These are phyloP conservation scores for Aspergillus brasiliensis DNA, from an alignment of 2,329 filamentous ascomycete genomes.

Conservation along the genomic window DNA sequence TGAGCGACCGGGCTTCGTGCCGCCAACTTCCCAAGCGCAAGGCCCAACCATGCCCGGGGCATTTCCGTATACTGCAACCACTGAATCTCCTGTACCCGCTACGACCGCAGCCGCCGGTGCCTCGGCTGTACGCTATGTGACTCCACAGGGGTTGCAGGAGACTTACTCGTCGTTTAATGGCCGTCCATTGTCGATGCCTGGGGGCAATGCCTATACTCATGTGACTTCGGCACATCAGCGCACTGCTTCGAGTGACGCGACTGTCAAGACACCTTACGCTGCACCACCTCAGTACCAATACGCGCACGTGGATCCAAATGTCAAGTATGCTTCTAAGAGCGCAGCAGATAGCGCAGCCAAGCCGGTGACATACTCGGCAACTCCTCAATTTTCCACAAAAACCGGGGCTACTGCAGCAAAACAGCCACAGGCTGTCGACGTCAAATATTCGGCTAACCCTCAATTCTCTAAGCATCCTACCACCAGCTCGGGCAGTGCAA, in stretches of 20 bases:
- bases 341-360: constrained; percentile 22
- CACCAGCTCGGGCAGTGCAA: constrained; percentile 24
- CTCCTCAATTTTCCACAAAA: constrained; percentile 28
- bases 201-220: constrained; percentile 15
- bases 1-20: constrained; percentile 46
- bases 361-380: constrained; percentile 27
- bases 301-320: constrained; percentile 42
- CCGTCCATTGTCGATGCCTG: constrained; percentile 16
- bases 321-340: constrained; percentile 41
- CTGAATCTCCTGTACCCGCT: constrained; percentile 23
- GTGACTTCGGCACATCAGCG: constrained; percentile 33
- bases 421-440: constrained; percentile 11
- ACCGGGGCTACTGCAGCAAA: constrained; percentile 12
- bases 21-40: constrained; percentile 36
- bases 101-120: constrained; percentile 24
- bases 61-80: constrained; percentile 30
- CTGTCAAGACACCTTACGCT: constrained; percentile 30
- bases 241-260: constrained; percentile 30
- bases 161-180: constrained; percentile 24
- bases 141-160: constrained; percentile 22
- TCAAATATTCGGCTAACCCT: constrained; percentile 20
- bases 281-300: constrained; percentile 40
- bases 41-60: constrained; percentile 33
- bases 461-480: constrained; percentile 27
- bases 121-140: constrained; percentile 37